Evolutionary conservation across 176 grass and related monocot genomes (phyloP), one percentile per base, ranked within the genome.

Genomic region (Triticum monococcum): DNA sequence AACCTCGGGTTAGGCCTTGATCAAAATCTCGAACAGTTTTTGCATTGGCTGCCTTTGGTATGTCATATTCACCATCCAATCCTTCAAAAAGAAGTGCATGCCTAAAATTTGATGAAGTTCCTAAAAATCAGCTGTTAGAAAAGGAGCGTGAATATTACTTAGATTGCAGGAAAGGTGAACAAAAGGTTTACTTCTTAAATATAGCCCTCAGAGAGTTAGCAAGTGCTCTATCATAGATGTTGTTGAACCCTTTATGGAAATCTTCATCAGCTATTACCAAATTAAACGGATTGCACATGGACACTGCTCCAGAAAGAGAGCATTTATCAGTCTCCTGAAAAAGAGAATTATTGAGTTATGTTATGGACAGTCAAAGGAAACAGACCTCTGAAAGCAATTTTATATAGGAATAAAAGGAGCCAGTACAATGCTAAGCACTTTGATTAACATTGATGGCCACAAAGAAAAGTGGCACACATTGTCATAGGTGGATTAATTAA

Each of bases 211-310:
- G 68, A 75, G 88, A 76, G 79, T 87, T 91, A 73, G 90, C 90
- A 84, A 98, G 92, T 82, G 90, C 93, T 88, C 43, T 92, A 81
- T 98, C 93, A 88, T 98, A 98, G 56, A 98, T 12, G 28, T 98
- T 98, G 79, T 98, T 98, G 63, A 98, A 98, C 57, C 93, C 96
- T 88, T 92, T 96, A 72, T 92, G 96, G 64, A 98, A 98, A 90
- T 98, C 96, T 79, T 98, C 93, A 92, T 98, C 96, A 78, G 93
- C 93, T 85, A 96, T 96, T 68, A 95, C 88, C 87, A 96, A 90
- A 88, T 98, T 88, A 81, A 96, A 98, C 26, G 93, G 96, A 92
- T 98, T 98, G 79, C 96, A 98, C 82, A 98, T 72, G 61, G 96
- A 98, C 48, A 96, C 93, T 54, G 96, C 96, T 23, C 96, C 96